A percentile compares a stretch with the other conserved stretches of the same genome.
Evolutionary conservation across 345 rosid genomes (phyloP).

Genomic region (Populus deltoides): DNA sequence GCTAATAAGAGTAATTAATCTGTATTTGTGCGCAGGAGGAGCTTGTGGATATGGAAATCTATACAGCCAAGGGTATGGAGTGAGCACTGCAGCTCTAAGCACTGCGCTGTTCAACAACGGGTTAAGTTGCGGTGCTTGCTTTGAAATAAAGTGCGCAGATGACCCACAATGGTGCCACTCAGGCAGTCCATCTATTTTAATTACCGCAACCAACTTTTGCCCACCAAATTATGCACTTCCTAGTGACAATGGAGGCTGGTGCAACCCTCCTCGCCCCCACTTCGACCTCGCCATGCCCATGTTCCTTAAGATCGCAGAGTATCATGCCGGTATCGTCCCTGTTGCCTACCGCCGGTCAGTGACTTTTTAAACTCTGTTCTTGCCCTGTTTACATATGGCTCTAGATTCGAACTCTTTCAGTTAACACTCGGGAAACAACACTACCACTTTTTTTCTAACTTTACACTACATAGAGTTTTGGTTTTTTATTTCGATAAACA

Average conservation of each 20-base stretch:
- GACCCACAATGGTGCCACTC: slow-evolving; percentile 64
- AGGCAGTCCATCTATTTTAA: slow-evolving; percentile 52
- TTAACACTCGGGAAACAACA: not conserved
- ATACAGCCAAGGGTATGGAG: slow-evolving; percentile 62
- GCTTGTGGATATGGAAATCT: slow-evolving; percentile 82
- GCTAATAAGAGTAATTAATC: not conserved
- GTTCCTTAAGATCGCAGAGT: slow-evolving; percentile 63
- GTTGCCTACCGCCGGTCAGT: slow-evolving; percentile 53
- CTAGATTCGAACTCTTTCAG: not conserved
- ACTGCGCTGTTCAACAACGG: slow-evolving; percentile 65
- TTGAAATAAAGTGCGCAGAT: slow-evolving; percentile 53
- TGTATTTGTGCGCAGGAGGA: slow-evolving; percentile 44
- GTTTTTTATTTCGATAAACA: not conserved
- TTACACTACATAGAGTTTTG: not conserved
- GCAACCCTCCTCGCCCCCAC: slow-evolving; percentile 69
- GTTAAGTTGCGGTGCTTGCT: slow-evolving; percentile 63
- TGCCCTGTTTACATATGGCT: not conserved
- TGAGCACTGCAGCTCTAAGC: slow-evolving; percentile 64
- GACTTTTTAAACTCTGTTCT: not conserved
- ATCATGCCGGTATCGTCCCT: slow-evolving; percentile 72
- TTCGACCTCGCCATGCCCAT: slow-evolving; percentile 83
- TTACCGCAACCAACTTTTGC: slow-evolving; percentile 78
- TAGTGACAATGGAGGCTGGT: slow-evolving; percentile 76
- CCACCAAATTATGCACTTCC: slow-evolving; percentile 68
- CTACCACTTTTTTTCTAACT: not conserved